Base-by-base conservation (phyloP, 2,329 filamentous ascomycete genomes). In the Coniochaeta sp. region DNA sequence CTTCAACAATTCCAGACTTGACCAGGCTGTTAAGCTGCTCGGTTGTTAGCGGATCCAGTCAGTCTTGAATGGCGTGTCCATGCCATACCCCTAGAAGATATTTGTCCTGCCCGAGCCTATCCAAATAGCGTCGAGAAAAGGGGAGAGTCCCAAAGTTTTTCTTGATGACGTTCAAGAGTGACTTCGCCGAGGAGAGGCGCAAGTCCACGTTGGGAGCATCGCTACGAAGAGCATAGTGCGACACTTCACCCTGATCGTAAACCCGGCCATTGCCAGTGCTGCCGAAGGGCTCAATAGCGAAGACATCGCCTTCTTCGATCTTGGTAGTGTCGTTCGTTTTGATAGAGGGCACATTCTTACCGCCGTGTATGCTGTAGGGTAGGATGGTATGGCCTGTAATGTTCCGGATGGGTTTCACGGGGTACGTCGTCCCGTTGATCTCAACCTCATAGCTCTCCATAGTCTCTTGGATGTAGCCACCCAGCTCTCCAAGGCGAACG, bases 241-340 rank as follows among this genome's bases (percentile, higher is more conserved):
- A 91, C 38, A 82, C 81, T 76, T 90, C 89, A 74, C 89, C 86
- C 75, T 92, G 88, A 67, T 93, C 89, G 64, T 83, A 79, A 55
- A 92, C 88, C 68, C 87, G 89, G 59, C 89, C 89, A 70, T 88
- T 90, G 63, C 89, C 89, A 32, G 89, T 93, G 69, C 86, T 90
- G 57, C 89, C 89, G 69, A 93, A 93, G 1, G 89, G 93, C 75
- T 93, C 89, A 67, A 93, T 91, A 60, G 89, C 89, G 71, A 91
- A 93, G 6, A 88, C 84, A 70, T 93, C 89, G 50, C 89, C 89
- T 73, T 93, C 89, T 75, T 93, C 89, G 89, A 93, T 93, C 78
- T 91, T 91, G 17, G 89, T 91, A 68, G 87, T 85, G 66, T 91
- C 88, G 59, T 81, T 80, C 57, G 86, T 85, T 75, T 91, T 91